Base-by-base conservation (phyloP, 257 asterid genomes). In the Misopates orontium region DNA sequence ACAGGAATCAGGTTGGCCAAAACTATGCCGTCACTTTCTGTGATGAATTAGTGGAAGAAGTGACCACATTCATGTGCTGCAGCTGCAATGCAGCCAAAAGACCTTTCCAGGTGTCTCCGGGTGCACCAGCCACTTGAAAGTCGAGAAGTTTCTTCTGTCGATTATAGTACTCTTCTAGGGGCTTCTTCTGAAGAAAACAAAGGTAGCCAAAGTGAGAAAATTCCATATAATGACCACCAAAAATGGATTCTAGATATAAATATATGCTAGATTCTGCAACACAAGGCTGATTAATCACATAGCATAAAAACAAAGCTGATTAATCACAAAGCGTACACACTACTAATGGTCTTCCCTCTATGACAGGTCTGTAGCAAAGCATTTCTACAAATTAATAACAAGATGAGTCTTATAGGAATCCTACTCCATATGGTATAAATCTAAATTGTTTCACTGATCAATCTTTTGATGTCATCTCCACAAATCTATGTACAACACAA, bases 21-120 rank as follows among this genome's bases (percentile, higher is more conserved):
- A 56, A 64, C 74, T 59, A 87, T 23, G 90, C 85, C 28, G 86
- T 71, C 83, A 91, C 69, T 76, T 91, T 87, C 60, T 83, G 85
- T 4, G 96, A 76, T 9, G 86, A 69, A 62, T 69, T 75, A 65
- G 74, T 40, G 49, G 78, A 75, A 28, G 83, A 76, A 56, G 81
- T 60, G 64, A 71, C 73, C 39, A 70, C 73, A 67, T 69, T 80
- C 80, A 79, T 75, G 73, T 85, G 88, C 70, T 75, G 88, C 68
- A 93, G 95, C 76, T 90, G 96, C 83, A 90, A 73, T 53, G 97
- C 91, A 66, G 95, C 92, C 84, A 93, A 76, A 48, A 93, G 91
- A 48, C 96, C 95, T 68, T 75, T 86, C 97, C 97, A 93, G 54
- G 92, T 71, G 51, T 89, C 97, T 45, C 80, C 89, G 22, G 94